Conservation (phyloP, 2,329 filamentous ascomycete species). For the Neonectria faginata region DNA sequence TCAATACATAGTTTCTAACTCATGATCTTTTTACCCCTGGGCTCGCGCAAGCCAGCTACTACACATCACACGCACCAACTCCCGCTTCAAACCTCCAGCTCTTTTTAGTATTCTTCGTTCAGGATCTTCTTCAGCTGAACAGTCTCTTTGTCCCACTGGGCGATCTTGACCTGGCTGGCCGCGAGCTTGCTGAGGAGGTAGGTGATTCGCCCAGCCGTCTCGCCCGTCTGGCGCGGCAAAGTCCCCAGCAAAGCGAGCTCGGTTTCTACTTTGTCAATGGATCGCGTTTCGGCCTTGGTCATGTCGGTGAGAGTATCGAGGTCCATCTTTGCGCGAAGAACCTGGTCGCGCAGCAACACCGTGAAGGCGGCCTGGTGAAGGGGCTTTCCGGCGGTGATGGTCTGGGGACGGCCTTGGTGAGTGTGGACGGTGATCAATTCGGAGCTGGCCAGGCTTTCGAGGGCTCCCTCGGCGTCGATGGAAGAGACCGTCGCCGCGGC, state of each 20-base stretch:
- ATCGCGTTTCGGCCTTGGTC: constrained; percentile 77
- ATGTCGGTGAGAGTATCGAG: constrained; percentile 76
- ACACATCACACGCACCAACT: not conserved
- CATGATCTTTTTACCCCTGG: not conserved
- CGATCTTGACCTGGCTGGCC: constrained; percentile 79
- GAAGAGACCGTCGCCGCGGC: constrained; percentile 57
- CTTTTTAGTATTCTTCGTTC: constrained; percentile 56
- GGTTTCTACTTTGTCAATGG: constrained; percentile 81
- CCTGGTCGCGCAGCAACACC: constrained; percentile 75
- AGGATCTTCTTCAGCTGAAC: constrained; percentile 75
- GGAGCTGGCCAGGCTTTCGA: constrained; percentile 84
- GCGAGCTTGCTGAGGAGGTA: constrained; percentile 82
- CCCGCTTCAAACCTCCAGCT: constrained; percentile 21
- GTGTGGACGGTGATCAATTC: constrained; percentile 85
- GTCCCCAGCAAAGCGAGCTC: constrained; percentile 79
- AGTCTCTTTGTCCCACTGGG: constrained; percentile 79
- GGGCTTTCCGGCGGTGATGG: constrained; percentile 84
- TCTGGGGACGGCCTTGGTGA: constrained; percentile 79
- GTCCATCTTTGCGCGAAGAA: constrained; percentile 79
- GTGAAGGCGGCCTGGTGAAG: constrained; percentile 88
- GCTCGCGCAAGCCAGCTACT: not conserved
- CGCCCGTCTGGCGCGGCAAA: constrained; percentile 76
- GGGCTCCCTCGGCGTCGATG: constrained; percentile 75
- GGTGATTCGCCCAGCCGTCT: constrained; percentile 73
- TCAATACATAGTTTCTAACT: constrained; percentile 12